Conservation (phyloP, 2,329 filamentous ascomycete genomes). For the Xylaria sp. region DNA sequence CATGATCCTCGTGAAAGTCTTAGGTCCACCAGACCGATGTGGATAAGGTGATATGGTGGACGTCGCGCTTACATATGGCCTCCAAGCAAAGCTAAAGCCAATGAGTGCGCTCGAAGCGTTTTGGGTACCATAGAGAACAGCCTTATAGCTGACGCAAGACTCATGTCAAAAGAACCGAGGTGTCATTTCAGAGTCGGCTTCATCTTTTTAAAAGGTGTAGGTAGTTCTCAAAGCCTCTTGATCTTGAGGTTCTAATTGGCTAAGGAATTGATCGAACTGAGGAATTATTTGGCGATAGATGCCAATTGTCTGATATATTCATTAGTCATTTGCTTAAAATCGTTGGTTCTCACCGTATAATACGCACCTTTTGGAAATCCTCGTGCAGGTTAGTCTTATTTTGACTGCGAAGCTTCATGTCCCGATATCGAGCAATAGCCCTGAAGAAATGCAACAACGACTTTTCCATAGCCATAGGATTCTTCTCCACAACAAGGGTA, state of each 20-base stretch:
- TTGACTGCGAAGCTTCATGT: conserved; percentile 68
- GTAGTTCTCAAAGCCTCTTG: conserved; percentile 60
- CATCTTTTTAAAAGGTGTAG: conserved; percentile 56
- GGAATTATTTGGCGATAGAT: conserved; percentile 69
- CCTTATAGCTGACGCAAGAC: neutral
- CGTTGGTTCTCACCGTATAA: neutral
- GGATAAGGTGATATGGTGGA: neutral
- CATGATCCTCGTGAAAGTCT: neutral
- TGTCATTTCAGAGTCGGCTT: neutral
- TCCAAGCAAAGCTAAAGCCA: conserved; percentile 13
- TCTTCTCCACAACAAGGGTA: conserved; percentile 82
- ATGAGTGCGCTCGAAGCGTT: neutral
- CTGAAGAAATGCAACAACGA: conserved; percentile 84
- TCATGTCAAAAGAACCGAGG: neutral
- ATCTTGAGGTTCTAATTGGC: conserved; percentile 61
- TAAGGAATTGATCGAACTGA: conserved; percentile 65
- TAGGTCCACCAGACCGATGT: neutral
- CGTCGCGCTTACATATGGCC: conserved; percentile 1
- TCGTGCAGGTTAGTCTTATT: conserved; percentile 73
- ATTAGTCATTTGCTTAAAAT: conserved; percentile 29
- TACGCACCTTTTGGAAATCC: conserved; percentile 78
- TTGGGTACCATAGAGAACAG: neutral
- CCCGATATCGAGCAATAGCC: conserved; percentile 81
- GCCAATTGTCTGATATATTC: conserved; percentile 57
- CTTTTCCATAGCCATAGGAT: conserved; percentile 92